These are phyloP conservation scores for Globisporangium orthogonon DNA, from an alignment of 352 stramenopile species.

Conservation along the genomic window DNA sequence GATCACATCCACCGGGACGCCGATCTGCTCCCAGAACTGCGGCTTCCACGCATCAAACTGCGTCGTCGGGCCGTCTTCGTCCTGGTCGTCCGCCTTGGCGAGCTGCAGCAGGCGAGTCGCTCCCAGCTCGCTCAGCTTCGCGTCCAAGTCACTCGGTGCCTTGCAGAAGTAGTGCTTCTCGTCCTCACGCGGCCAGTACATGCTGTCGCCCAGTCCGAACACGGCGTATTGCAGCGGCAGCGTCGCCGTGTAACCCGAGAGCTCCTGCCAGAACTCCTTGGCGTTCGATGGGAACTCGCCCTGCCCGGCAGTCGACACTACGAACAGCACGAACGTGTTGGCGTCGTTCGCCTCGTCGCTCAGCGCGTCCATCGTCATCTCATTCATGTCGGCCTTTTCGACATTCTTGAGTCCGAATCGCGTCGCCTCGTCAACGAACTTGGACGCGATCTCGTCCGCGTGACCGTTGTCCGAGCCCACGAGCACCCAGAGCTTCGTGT, in stretches of 20 bases:
- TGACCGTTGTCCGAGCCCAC: constrained; percentile 75
- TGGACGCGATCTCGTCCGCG: constrained; percentile 62
- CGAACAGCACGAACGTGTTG: constrained; percentile 69
- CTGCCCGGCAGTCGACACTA: constrained; percentile 75
- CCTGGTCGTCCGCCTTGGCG: constrained; percentile 76
- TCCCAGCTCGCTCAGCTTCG: constrained; percentile 67
- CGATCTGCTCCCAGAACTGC: constrained; percentile 66
- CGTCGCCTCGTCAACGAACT: constrained; percentile 63
- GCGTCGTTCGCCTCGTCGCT: constrained; percentile 63
- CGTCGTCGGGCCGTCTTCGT: constrained; percentile 70
- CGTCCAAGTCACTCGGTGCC: constrained; percentile 55
- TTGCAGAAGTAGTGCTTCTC: constrained; percentile 87
- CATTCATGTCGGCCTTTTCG: constrained; percentile 82
- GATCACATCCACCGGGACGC: constrained; percentile 52
- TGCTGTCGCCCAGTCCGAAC: constrained; percentile 71
- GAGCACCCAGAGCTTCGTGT: constrained; percentile 73
- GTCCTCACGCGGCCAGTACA: constrained; percentile 79
- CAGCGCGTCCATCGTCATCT: constrained; percentile 65
- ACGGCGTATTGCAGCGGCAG: constrained; percentile 71
- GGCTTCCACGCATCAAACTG: constrained; percentile 72
- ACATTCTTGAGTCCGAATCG: constrained; percentile 69
- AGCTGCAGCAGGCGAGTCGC: constrained; percentile 48
- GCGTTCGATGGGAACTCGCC: constrained; percentile 73
- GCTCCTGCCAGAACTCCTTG: constrained; percentile 76
- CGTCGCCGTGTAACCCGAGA: constrained; percentile 49